phyloP scores from a whole-genome alignment of 2,329 filamentous ascomycete genomes.

The Macrophomina pseudophaseolina region DNA sequence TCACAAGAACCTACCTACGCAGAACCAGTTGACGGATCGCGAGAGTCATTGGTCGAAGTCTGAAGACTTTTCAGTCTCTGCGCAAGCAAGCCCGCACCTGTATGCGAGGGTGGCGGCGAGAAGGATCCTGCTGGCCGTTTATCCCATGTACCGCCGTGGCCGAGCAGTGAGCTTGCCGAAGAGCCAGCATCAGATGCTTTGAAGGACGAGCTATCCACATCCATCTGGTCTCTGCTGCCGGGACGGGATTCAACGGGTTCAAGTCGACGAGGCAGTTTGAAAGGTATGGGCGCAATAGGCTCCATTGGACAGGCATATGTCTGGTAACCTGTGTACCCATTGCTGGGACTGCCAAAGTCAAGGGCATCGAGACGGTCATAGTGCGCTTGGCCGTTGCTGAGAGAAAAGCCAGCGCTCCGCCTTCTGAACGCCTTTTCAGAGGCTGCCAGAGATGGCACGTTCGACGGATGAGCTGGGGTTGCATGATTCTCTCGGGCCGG shows the following conservation, averaged over 20 bases:
- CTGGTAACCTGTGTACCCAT: background rate
- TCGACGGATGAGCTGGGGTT: constrained; percentile 32
- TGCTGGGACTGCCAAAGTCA: constrained; percentile 6
- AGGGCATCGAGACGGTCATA: constrained; percentile 31
- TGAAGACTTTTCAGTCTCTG: constrained; percentile 66
- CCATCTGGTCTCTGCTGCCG: constrained; percentile 33
- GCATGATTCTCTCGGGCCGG: constrained; percentile 54
- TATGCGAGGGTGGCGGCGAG: constrained; percentile 64
- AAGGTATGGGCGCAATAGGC: constrained; percentile 34
- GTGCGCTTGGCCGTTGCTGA: constrained; percentile 40
- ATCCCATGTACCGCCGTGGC: constrained; percentile 56
- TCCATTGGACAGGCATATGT: constrained; percentile 2
- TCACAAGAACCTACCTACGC: constrained; percentile 3
- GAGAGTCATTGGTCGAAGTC: background rate
- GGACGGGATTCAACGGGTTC: constrained; percentile 37
- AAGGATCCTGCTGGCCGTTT: constrained; percentile 56
- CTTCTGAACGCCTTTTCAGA: constrained; percentile 37
- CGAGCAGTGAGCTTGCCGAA: constrained; percentile 28
- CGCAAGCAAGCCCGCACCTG: constrained; percentile 71
- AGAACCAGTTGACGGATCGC: background rate
- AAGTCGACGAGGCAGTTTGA: constrained; percentile 30
- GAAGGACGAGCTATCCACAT: constrained; percentile 32
- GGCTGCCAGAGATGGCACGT: constrained; percentile 28
- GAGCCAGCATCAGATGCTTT: constrained; percentile 32
- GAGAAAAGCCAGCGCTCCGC: constrained; percentile 41